Evolutionary conservation across 1,284 basidiomycete species (phyloP), one percentile per base, ranked within the genome.

Genomic region (Trichosporon sp.): DNA sequence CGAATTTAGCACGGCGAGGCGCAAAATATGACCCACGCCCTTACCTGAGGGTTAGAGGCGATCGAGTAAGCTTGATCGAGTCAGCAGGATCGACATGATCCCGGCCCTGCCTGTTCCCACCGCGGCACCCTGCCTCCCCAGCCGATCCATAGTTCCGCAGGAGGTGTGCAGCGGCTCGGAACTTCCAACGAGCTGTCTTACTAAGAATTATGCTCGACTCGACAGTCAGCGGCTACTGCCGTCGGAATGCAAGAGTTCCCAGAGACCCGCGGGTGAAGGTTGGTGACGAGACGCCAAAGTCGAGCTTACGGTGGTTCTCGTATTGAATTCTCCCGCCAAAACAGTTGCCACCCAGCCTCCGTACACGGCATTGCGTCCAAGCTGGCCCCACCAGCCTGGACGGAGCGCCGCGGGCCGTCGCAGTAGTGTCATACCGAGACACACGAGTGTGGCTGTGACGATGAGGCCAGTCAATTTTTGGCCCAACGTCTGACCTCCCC

Each of bases 41-140:
- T 1, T 4, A 3, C 43, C 40, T 12, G 11, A 16, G n/a, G 7
- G 26, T 26, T 26, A n/a, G 43, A 14, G 43, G 14, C 43, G 43
- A 46, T 46, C 43, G 43, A 46, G 43, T 46, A 46, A 46, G 43
- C 43, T 14, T 46, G 51, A 54, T 54, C 51, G 51, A 54, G 51
- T 54, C 19, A 54, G 51, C 51, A 54, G 43, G 43, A 46, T 46
- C 43, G 43, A n/a, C 43, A 26, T 26, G 26, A 11, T 11, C 43
- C 38, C 1, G 26, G 26, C 26, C 26, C 26, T 26, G 26, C 26
- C 26, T n/a, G 43, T 46, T 46, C 43, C 43, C 43, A 46, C 43
- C 43, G 26, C 26, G 26, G 26, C 26, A 26, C 26, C 5, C 35
- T 37, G 35, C 8, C 6, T 7, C 35, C 35, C 35, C 35, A 37